Evolutionary conservation across 2,329 filamentous ascomycete species (phyloP), one percentile per base, ranked within the genome.

Genomic region (Aspergillus flavus): DNA sequence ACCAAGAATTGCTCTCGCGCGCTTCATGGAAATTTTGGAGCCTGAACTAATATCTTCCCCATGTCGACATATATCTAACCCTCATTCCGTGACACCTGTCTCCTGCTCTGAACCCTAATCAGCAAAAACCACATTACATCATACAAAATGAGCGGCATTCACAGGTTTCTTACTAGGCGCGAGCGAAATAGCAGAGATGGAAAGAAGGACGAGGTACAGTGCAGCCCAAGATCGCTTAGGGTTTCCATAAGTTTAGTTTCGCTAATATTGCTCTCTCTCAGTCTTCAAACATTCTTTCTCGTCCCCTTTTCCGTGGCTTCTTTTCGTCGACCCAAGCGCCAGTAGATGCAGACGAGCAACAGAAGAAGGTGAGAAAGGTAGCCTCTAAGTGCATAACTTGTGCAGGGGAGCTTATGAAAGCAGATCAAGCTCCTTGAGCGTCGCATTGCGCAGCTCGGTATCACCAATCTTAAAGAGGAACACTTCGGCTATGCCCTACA

Each of bases 401-500:
- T 55, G 9, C 30, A 48, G 10, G 41, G 19, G 30, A 30, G 59
- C 68, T 72, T 66, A 72, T 54, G 56, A 10, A 57, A 45, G 23
- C 61, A 84, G 85, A 77, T 87, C 71, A 83, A 86, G 67, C 76
- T 76, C 39, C 78, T 89, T 36, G 79, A 85, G 61, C 79, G 84
- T 53, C 81, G 83, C 53, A 74, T 90, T 32, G 75, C 82, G 45
- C 75, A 80, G 23, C 77, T 80, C 64, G 87, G 87, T 50, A 85
- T 87, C 64, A 79, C 82, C 6, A 80, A 77, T 12, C 77, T 90
- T 81, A 76, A 85, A 81, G 80, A 88, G 63, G 80, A 85, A 52
- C 91, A 96, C 58, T 82, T 86, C 46, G 79, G 82, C 61, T 88
- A 89, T 79, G 86, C 86, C 1, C 78, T 91, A 28, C 79, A 84